Percentiles rank a stretch among this genome's conserved stretches.
These are phyloP conservation scores for Paracoccidioides lutzii DNA, from an alignment of 2,329 filamentous ascomycete species.

Conservation along the genomic window DNA sequence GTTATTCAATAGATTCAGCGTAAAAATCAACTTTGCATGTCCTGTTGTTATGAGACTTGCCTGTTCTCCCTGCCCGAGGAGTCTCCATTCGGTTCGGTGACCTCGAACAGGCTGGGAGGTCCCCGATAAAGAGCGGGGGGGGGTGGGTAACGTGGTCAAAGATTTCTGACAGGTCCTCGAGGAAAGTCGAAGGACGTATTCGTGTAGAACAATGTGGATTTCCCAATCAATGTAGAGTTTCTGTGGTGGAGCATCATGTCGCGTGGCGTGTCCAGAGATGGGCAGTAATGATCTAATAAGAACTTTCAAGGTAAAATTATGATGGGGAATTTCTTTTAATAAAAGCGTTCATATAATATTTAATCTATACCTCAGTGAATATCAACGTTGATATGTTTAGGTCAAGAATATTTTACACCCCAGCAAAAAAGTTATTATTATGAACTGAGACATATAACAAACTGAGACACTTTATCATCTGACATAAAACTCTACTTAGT, in stretches of 20 bases:
- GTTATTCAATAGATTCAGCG: background rate
- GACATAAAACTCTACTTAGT: no score
- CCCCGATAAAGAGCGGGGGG: background rate
- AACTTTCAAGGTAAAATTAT: background rate
- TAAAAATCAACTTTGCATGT: background rate
- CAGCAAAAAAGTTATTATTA: no score
- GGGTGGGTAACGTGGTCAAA: background rate
- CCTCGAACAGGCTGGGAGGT: background rate
- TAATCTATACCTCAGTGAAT: no score
- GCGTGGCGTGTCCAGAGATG: background rate
- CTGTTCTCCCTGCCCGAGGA: background rate
- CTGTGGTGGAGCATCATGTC: background rate
- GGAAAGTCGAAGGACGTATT: background rate
- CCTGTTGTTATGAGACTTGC: background rate
- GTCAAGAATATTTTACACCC: no score
- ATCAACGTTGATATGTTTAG: no score
- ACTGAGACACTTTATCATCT: no score
- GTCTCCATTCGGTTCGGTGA: background rate
- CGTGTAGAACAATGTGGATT: background rate
- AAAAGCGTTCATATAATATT: no score
- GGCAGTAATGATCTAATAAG: no score
- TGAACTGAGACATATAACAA: no score
- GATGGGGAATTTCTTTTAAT: no score
- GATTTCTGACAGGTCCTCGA: background rate
- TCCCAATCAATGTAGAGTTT: background rate